phyloP scores from a whole-genome alignment of 345 rosid genomes.

The Sonneratia alba region DNA sequence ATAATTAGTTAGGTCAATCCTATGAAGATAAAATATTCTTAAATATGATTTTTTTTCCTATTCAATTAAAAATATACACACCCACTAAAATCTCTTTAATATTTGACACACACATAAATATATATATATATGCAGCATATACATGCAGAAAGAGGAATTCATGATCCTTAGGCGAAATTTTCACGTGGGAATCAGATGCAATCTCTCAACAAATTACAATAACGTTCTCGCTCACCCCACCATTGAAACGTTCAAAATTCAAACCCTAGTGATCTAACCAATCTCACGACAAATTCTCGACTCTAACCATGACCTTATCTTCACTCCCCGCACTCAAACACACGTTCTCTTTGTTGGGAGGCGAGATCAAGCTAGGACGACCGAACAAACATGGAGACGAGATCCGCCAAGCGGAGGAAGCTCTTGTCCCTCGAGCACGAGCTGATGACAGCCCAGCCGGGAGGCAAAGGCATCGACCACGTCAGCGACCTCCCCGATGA shows the following conservation, averaged over 20 bases:
- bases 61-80: too few relatives aligned
- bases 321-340: background rate
- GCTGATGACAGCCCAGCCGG: background rate
- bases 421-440: slow-evolving; percentile 15
- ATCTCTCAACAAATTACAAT: too few relatives aligned
- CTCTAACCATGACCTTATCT: background rate
- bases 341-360: background rate
- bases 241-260: slow-evolving; percentile 19
- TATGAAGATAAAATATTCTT: too few relatives aligned
- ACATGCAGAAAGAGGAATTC: too few relatives aligned
- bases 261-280: slow-evolving; percentile 5
- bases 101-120: too few relatives aligned
- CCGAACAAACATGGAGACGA: slow-evolving; percentile 44
- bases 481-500: slow-evolving; percentile 62
- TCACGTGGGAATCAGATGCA: too few relatives aligned
- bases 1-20: too few relatives aligned
- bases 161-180: too few relatives aligned
- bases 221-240: background rate
- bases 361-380: background rate
- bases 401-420: slow-evolving; percentile 59
- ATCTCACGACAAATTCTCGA: slow-evolving; percentile 11
- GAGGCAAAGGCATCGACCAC: slow-evolving; percentile 21
- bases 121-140: too few relatives aligned
- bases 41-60: too few relatives aligned
- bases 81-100: too few relatives aligned